Base-by-base conservation (phyloP, 2,329 filamentous ascomycete genomes). In the Exophiala sp. region DNA sequence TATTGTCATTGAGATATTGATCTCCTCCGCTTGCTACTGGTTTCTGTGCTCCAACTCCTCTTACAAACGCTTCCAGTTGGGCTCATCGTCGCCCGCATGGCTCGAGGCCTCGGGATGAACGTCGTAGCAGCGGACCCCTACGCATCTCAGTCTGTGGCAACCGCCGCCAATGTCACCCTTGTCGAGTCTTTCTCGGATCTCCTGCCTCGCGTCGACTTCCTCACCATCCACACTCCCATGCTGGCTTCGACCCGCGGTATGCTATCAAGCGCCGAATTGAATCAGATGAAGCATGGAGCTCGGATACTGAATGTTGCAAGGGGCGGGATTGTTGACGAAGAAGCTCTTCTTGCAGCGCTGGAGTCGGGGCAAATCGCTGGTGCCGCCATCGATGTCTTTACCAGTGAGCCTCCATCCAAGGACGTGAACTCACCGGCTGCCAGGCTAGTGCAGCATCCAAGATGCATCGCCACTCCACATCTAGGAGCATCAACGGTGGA, bases 221-320 rank as follows among this genome's bases (percentile, higher is more conserved):
- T 93, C 53, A 90, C 86, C 0, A 82, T 91, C 8, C 87, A 93
- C 63, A 91, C 86, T 0, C 88, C 88, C 0, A 73, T 93, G 48
- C 78, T 90, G 51, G 85, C 85, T 4, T 85, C 82, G 4, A 93
- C 87, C 0, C 75, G 83, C 50, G 85, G 86, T 48, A 77, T 93
- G 67, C 79, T 93, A 18, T 79, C 82, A 1, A 78, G 79, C 38
- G 66, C 73, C 0, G 85, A 91, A 65, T 68, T 91, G 7, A 71
- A 72, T 18, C 73, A 72, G 7, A 91, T 93, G 86, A 89, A 87
- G 64, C 73, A 72, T 14, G 83, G 83, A 7, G 82, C 86, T 0
- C 76, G 85, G 2, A 81, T 91, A 5, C 73, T 93, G 46, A 93
- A 93, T 55, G 86, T 91, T 0, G 86, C 86, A 1, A 73, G 87